Percentiles rank a stretch among this genome's conserved stretches.
Conservation (phyloP, 768 basidiomycete genomes). For the Mycena latifolia region DNA sequence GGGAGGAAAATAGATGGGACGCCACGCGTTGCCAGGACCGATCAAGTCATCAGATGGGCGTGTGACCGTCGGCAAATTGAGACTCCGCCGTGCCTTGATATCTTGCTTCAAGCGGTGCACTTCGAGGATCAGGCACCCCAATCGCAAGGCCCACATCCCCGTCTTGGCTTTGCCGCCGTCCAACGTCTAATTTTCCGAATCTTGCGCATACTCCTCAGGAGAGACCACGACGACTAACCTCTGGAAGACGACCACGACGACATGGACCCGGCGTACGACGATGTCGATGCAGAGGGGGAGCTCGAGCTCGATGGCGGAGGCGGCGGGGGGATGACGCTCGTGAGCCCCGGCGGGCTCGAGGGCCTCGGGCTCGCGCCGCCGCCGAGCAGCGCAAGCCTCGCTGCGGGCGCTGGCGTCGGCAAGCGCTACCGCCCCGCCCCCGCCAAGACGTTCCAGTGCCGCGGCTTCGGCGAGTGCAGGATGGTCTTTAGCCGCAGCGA, state of each 20-base stretch:
- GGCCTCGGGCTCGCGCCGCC: background rate
- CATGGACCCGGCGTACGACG: background rate
- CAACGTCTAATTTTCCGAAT: no score
- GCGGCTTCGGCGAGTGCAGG: slow-evolving; percentile 93
- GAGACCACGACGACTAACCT: no score
- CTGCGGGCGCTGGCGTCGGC: slow-evolving; percentile 40
- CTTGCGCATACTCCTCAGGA: no score
- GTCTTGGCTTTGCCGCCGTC: no score
- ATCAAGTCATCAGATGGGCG: background rate
- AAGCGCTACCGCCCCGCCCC: slow-evolving; percentile 87
- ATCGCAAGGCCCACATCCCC: no score
- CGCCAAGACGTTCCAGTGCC: slow-evolving; percentile 95
- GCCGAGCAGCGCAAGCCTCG: background rate
- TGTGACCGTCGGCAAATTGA: background rate
- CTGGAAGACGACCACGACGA: background rate
- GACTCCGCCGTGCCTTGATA: slow-evolving; percentile 9
- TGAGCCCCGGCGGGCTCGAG: slow-evolving; percentile 7
- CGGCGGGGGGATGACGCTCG: slow-evolving; percentile 21
- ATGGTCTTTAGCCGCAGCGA: slow-evolving; percentile 98
- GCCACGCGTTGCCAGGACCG: slow-evolving; percentile 4
- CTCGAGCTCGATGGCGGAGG: background rate
- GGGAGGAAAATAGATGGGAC: no score
- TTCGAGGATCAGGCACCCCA: slow-evolving; percentile 2
- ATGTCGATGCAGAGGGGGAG: slow-evolving; percentile 22
- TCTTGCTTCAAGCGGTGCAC: slow-evolving; percentile 3